Percentiles rank a stretch among this genome's conserved stretches.
These are phyloP conservation scores for Macrotyloma uniflorum DNA, from an alignment of 306 rosid genomes.

Conservation along the genomic window DNA sequence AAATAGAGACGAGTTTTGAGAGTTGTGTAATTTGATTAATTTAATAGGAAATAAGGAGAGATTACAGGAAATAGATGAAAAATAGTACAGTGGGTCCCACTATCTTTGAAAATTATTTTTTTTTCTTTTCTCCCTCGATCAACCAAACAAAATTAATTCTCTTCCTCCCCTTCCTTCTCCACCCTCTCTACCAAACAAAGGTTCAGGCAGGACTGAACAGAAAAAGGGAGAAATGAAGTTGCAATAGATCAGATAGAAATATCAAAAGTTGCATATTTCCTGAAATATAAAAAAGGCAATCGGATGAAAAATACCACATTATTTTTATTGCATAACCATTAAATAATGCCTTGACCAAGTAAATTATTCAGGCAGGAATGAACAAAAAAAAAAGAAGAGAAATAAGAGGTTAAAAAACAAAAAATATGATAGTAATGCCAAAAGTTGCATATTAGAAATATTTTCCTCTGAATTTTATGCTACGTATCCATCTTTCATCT, in stretches of 20 bases:
- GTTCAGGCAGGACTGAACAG: slow-evolving; percentile 5
- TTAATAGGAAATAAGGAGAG: too few relatives aligned
- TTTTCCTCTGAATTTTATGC: background rate
- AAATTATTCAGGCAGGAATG: slow-evolving; percentile 26
- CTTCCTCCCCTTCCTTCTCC: too few relatives aligned
- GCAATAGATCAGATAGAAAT: slow-evolving; percentile 1
- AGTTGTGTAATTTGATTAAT: too few relatives aligned
- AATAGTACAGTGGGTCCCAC: too few relatives aligned
- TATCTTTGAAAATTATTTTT: too few relatives aligned
- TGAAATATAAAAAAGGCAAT: too few relatives aligned
- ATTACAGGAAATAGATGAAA: too few relatives aligned
- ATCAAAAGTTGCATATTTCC: background rate
- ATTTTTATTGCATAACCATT: slow-evolving; percentile 5
- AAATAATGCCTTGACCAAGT: slow-evolving; percentile 15
- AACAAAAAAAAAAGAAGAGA: slow-evolving; percentile 19
- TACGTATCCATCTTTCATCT: background rate
- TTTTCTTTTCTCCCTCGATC: too few relatives aligned
- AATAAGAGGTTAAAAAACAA: slow-evolving; percentile 15
- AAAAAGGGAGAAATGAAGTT: slow-evolving; percentile 20
- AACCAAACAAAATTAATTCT: too few relatives aligned
- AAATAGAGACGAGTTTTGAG: too few relatives aligned
- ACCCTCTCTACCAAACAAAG: too few relatives aligned
- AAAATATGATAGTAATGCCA: background rate
- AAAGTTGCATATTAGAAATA: background rate
- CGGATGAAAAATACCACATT: background rate